phyloP scores from a whole-genome alignment of 108 stramenopile species.

The Fragilariopsis cylindrus region DNA sequence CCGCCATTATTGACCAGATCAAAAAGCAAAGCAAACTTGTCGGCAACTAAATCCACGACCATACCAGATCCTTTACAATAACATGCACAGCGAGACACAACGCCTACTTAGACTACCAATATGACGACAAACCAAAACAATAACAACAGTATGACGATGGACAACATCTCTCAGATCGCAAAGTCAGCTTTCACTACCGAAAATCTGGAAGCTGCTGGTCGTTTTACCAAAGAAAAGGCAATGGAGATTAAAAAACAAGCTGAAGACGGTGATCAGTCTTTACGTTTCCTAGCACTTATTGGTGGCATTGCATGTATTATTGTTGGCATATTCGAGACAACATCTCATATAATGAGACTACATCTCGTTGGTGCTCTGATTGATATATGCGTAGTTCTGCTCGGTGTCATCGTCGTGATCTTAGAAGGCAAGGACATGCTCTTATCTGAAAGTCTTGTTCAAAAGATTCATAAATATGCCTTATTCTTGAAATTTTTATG shows the following conservation, averaged over 20 bases:
- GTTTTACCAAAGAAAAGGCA: slow-evolving; percentile 37
- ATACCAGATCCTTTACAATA: no score
- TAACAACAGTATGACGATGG: slow-evolving; percentile 1
- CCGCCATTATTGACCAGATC: no score
- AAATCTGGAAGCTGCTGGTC: slow-evolving; percentile 32
- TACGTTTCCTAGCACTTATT: slow-evolving; percentile 52
- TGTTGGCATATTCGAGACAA: slow-evolving; percentile 6
- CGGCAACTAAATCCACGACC: no score
- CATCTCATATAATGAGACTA: slow-evolving; percentile 31
- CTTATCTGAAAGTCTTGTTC: slow-evolving; percentile 23
- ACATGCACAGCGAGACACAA: no score
- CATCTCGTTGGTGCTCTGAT: slow-evolving; percentile 42
- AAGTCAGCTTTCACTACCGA: slow-evolving; percentile 26
- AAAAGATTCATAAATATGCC: slow-evolving; percentile 47
- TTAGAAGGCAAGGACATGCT: slow-evolving; percentile 36
- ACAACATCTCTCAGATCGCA: slow-evolving; percentile 23
- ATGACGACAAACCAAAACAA: background rate
- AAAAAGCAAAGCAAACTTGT: no score
- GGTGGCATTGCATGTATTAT: slow-evolving; percentile 41
- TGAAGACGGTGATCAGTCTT: slow-evolving; percentile 47
- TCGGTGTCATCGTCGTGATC: slow-evolving; percentile 45
- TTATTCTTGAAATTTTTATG: slow-evolving; percentile 54
- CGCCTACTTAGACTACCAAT: background rate
- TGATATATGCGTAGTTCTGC: slow-evolving; percentile 44
- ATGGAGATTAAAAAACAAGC: slow-evolving; percentile 31